These are phyloP conservation scores for Cadophora sp. DNA, from an alignment of 2,329 filamentous ascomycete genomes.

Conservation along the genomic window DNA sequence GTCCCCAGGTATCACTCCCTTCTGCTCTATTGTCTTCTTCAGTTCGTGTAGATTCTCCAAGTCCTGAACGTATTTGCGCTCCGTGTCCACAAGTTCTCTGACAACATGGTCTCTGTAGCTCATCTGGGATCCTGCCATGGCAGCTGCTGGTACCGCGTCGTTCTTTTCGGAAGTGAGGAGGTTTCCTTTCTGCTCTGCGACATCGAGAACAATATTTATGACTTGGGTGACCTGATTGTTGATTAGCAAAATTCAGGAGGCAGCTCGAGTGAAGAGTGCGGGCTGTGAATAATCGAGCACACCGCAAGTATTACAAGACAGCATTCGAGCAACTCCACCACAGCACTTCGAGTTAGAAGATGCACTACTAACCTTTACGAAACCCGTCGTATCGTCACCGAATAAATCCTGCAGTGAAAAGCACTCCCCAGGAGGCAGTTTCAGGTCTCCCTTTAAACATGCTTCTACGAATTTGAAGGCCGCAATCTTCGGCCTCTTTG, in stretches of 20 bases:
- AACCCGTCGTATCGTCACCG: slow-evolving; percentile 93
- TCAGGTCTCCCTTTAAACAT: slow-evolving; percentile 77
- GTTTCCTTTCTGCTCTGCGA: slow-evolving; percentile 79
- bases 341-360: neutral
- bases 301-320: neutral
- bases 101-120: slow-evolving; percentile 86
- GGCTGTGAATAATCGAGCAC: slow-evolving; percentile 11
- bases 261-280: neutral
- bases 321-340: neutral
- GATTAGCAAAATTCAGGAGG: slow-evolving; percentile 14
- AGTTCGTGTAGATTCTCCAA: slow-evolving; percentile 91
- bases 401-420: slow-evolving; percentile 93
- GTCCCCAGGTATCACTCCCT: slow-evolving; percentile 86
- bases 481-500: slow-evolving; percentile 83
- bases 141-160: slow-evolving; percentile 52
- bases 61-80: slow-evolving; percentile 97
- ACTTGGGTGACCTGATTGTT: slow-evolving; percentile 78
- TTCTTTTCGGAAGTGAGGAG: slow-evolving; percentile 68
- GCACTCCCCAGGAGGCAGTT: slow-evolving; percentile 80
- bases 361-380: slow-evolving; percentile 76
- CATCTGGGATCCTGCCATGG: slow-evolving; percentile 65
- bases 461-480: slow-evolving; percentile 93
- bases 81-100: slow-evolving; percentile 89
- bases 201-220: slow-evolving; percentile 89
- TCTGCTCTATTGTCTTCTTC: slow-evolving; percentile 88